Base-by-base conservation (phyloP, 352 stramenopile genomes). In the Phytophthora citricola region DNA sequence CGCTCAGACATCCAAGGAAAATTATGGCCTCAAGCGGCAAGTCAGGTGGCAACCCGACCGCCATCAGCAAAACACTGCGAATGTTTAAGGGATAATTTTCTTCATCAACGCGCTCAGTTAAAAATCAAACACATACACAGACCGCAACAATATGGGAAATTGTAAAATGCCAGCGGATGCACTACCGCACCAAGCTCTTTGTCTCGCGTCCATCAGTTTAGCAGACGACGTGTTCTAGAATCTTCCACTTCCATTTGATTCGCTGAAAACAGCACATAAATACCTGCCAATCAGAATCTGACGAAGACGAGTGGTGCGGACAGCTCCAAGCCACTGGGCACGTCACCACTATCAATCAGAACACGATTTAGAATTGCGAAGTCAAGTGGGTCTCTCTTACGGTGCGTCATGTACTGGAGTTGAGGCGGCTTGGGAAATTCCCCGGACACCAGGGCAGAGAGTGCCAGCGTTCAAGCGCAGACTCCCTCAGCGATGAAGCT, bases 361-460 rank as follows among this genome's bases (percentile, higher is more conserved):
- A 93, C 86, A 93, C 86, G 82, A 94, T 92, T 94, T 94, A 94
- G 86, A 94, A 94, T 94, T 94, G 86, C 86, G 77, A 79, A 93
- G 86, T 94, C 86, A 94, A 94, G 86, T 79, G 81, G 82, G 78
- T 73, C 67, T 39, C 22, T 20, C 24, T 17, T 46, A 24, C 8
- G 56, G 61, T 66, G 45, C 58, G 27, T 52, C 26, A 32, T 66
- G 56, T 29, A 41, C 48, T 65, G 34, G 51, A 32, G 11, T 5
- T 14, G 65, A 58, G 78, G 73, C 78, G 83, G 73, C 86, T 93
- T 94, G 86, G 86, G 86, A 94, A 94, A 94, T 93, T 94, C 86
- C 86, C 86, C 86, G 86, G 86, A 94, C 86, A 85, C 78, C 73
- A 94, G 84, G 81, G 83, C 84, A 94, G 86, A 92, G 71, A 93